Conservation (phyloP, 2,329 filamentous ascomycete genomes). For the Paracamarosporium sp. region DNA sequence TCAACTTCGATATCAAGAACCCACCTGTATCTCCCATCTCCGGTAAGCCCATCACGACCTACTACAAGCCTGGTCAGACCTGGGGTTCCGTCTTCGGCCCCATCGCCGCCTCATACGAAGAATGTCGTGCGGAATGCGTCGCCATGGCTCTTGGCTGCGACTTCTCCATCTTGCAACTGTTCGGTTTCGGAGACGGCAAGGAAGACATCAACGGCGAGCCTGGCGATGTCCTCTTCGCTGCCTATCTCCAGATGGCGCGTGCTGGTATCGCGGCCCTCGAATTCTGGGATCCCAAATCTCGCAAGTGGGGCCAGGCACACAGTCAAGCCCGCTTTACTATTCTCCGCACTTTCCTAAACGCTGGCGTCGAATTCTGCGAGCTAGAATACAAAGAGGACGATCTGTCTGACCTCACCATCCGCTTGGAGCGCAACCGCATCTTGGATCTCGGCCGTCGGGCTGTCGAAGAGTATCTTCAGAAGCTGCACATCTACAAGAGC, state of each 20-base stretch:
- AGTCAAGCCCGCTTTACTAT: conserved; percentile 93
- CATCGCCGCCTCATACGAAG: conserved; percentile 88
- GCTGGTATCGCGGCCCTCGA: conserved; percentile 89
- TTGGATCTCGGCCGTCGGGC: conserved; percentile 81
- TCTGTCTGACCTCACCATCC: conserved; percentile 81
- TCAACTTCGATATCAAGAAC: conserved; percentile 85
- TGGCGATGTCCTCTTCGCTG: conserved; percentile 85
- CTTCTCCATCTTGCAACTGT: conserved; percentile 86
- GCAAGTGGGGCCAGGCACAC: conserved; percentile 88
- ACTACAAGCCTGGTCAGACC: conserved; percentile 94
- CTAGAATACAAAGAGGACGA: conserved; percentile 77
- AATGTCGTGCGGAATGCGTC: conserved; percentile 92
- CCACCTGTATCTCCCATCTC: conserved; percentile 83
- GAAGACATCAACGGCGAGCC: conserved; percentile 76
- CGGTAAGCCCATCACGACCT: conserved; percentile 77
- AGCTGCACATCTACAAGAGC: conserved; percentile 90
- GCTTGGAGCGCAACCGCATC: conserved; percentile 85
- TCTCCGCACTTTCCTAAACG: conserved; percentile 81
- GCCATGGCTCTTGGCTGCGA: conserved; percentile 92
- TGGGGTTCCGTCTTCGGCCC: conserved; percentile 93
- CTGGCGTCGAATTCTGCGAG: conserved; percentile 85
- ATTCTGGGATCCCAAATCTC: conserved; percentile 90
- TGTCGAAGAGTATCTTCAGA: conserved; percentile 86
- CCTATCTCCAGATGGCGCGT: conserved; percentile 92
- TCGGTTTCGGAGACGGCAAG: conserved; percentile 83